These are phyloP conservation scores for Daucus carota DNA, from an alignment of 129 eudicot species.

Conservation along the genomic window DH1_v3.0 NC_030384.2:39946501-39947000, in stretches of 20 bases:
- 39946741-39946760: too few species aligned
- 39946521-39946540: constrained; percentile 84
- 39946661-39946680: too few species aligned
- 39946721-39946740: too few species aligned
- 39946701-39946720: too few species aligned
- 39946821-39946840: too few species aligned
- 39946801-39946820: too few species aligned
- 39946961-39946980: neutral
- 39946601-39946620: constrained; percentile 99
- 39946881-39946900: neutral
- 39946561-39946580: constrained; percentile 87
- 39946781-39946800: too few species aligned
- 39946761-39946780: too few species aligned
- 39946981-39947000: neutral
- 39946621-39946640: constrained; percentile 29
- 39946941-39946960: neutral
- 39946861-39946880: neutral
- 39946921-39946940: neutral
- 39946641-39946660: neutral
- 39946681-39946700: too few species aligned
- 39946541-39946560: constrained; percentile 77
- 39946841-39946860: too few species aligned
- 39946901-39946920: neutral
- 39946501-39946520: constrained; percentile 92
- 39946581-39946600: constrained; percentile 97